Percentiles rank a stretch among this genome's conserved stretches.
phyloP scores from a whole-genome alignment of 768 basidiomycete species.

The Sarcodon aspratus region DNA sequence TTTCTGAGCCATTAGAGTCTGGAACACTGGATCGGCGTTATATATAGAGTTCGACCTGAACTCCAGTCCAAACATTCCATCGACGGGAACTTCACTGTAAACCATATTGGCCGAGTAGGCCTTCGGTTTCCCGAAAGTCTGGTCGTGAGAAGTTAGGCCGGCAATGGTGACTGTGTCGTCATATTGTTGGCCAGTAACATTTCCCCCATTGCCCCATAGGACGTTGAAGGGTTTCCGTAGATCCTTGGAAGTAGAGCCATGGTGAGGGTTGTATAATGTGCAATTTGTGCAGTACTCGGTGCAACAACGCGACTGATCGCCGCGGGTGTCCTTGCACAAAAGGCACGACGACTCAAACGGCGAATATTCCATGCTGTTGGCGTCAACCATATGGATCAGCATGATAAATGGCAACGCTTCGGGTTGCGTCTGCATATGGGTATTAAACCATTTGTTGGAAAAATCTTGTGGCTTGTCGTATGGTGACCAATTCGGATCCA shows the following conservation, averaged over 20 bases:
- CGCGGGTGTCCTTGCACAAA: too few species aligned
- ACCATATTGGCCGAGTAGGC: constrained; percentile 12
- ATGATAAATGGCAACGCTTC: constrained; percentile 34
- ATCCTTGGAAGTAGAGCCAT: constrained; percentile 26
- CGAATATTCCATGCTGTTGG: constrained; percentile 27
- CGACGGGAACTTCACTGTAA: constrained; percentile 6
- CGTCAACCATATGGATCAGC: constrained; percentile 32
- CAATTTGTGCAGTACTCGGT: constrained; percentile 25
- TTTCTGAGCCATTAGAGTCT: constrained; percentile 13
- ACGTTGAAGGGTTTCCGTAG: constrained; percentile 33
- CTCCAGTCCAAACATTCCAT: constrained; percentile 20
- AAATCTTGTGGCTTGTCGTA: constrained; percentile 8
- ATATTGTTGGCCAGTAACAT: constrained; percentile 33
- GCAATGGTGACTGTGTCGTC: constrained; percentile 36
- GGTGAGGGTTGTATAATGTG: constrained; percentile 23
- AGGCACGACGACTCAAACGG: constrained; percentile 11
- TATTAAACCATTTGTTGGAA: constrained; percentile 24
- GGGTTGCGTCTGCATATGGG: constrained; percentile 24
- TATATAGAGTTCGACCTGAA: constrained; percentile 16
- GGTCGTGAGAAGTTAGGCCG: constrained; percentile 22
- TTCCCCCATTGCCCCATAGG: constrained; percentile 36
- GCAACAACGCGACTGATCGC: constrained; percentile 4
- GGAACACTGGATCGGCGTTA: constrained; percentile 16
- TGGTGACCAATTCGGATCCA: constrained; percentile 13
- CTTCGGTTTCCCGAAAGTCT: constrained; percentile 17